Conservation (phyloP, 2,329 filamentous ascomycete species). For the Claviceps citrina region DNA sequence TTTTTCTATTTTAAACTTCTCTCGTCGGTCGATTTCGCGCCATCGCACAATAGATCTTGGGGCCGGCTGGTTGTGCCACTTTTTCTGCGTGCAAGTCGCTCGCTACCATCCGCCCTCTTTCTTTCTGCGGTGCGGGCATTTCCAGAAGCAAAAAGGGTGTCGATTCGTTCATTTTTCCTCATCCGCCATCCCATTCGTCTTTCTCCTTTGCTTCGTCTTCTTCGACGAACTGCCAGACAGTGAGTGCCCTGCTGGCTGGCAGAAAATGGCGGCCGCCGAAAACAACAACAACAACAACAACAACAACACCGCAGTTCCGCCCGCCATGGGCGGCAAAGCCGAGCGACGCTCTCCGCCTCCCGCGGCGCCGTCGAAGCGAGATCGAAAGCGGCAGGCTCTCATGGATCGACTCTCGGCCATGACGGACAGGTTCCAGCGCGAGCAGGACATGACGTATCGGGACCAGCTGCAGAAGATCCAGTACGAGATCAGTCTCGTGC, state of each 20-base stretch:
- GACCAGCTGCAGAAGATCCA: constrained; percentile 87
- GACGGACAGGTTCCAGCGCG: constrained; percentile 61
- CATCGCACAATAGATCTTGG: neutral
- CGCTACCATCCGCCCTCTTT: too few species aligned
- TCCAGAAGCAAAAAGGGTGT: too few species aligned
- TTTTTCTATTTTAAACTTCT: neutral
- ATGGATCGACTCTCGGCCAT: constrained; percentile 65
- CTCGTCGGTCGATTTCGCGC: too few species aligned
- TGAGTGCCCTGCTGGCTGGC: too few species aligned
- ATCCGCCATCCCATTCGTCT: too few species aligned
- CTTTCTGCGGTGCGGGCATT: too few species aligned
- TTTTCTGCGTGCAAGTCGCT: too few species aligned
- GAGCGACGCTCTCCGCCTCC: constrained; percentile 23
- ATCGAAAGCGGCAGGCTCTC: constrained; percentile 74
- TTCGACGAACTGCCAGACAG: too few species aligned
- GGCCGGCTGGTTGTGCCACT: neutral
- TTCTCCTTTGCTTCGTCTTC: too few species aligned
- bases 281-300: too few species aligned
- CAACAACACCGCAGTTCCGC: constrained; percentile 21
- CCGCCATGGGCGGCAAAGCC: constrained; percentile 18
- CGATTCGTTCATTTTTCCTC: too few species aligned
- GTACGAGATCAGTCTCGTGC: constrained; percentile 73
- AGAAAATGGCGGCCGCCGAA: constrained; percentile 20
- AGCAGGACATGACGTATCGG: constrained; percentile 71
- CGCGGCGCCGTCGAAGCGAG: constrained; percentile 58